Percentiles rank a stretch among this genome's conserved stretches.
These are phyloP conservation scores for Rosellinia necatrix DNA, from an alignment of 2,329 filamentous ascomycete genomes.

Conservation along the genomic window DNA sequence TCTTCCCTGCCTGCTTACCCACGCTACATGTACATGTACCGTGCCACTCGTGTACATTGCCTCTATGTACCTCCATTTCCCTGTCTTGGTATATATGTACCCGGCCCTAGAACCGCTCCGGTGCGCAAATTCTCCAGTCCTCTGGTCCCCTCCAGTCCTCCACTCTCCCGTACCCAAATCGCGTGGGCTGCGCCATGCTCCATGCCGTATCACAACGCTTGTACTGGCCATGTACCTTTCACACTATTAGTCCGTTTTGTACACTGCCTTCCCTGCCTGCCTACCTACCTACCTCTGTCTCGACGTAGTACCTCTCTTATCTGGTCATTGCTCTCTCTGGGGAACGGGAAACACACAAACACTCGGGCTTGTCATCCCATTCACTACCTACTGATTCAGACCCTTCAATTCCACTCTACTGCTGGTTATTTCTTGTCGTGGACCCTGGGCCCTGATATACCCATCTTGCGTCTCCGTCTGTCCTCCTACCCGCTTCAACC, in stretches of 20 bases:
- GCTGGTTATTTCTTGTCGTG: slow-evolving; percentile 8
- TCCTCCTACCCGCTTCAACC: slow-evolving; percentile 2
- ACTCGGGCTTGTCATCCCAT: slow-evolving; percentile 11
- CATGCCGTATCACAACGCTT: slow-evolving; percentile 34
- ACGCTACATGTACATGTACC: slow-evolving; percentile 20
- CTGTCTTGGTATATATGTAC: slow-evolving; percentile 14
- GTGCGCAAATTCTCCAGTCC: slow-evolving; percentile 21
- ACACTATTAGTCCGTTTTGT: slow-evolving; percentile 11
- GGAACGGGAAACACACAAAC: slow-evolving; percentile 18
- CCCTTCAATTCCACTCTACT: slow-evolving; percentile 16
- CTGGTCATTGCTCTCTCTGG: slow-evolving; percentile 11
- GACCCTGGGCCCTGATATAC: slow-evolving; percentile 12
- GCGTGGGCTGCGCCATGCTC: slow-evolving; percentile 29
- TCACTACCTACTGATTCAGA: slow-evolving; percentile 21
- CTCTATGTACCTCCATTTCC: slow-evolving; percentile 8
- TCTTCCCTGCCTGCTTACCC: slow-evolving; percentile 21
- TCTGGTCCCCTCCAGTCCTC: slow-evolving; percentile 16
- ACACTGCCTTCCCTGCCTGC: slow-evolving; percentile 11
- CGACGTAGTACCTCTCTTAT: no score
- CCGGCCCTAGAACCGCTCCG: slow-evolving; percentile 7
- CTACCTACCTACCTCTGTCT: slow-evolving; percentile 3
- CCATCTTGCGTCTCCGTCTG: slow-evolving; percentile 9
- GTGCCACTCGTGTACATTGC: slow-evolving; percentile 22
- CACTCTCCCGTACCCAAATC: slow-evolving; percentile 23
- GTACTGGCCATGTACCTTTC: slow-evolving; percentile 35